These are phyloP conservation scores for Pittosporum tobira DNA, from an alignment of 129 eudicot species.

Conservation along the genomic window DNA sequence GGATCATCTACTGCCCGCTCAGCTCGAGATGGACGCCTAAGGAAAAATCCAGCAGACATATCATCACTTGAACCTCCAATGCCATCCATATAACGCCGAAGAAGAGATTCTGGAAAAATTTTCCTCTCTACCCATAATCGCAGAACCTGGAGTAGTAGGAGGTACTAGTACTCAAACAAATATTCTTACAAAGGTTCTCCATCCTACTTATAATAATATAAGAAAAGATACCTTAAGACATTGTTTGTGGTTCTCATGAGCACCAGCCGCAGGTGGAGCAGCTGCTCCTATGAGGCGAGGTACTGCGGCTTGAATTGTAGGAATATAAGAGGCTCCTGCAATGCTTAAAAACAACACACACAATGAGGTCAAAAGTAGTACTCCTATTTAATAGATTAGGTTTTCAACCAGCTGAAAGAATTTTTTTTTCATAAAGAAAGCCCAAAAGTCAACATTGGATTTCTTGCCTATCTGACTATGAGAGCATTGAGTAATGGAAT, in stretches of 20 bases:
- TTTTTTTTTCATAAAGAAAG: no score
- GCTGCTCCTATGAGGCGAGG: constrained; percentile 84
- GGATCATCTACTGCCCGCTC: constrained; percentile 92
- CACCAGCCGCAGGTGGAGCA: constrained; percentile 78
- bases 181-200: background rate
- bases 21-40: constrained; percentile 75
- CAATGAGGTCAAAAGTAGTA: background rate
- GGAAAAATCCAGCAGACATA: constrained; percentile 33
- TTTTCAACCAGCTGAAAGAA: background rate
- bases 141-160: constrained; percentile 37
- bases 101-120: constrained; percentile 71
- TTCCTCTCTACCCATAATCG: constrained; percentile 87
- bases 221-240: constrained; percentile 57
- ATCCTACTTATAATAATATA: background rate
- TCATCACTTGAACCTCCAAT: constrained; percentile 55
- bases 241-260: constrained; percentile 93
- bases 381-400: background rate
- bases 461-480: constrained; percentile 63
- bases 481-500: constrained; percentile 75
- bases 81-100: constrained; percentile 56
- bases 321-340: constrained; percentile 88
- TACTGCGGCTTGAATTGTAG: constrained; percentile 71
- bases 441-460: no score
- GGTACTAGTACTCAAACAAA: background rate
- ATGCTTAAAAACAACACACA: constrained; percentile 38